Conservation (phyloP, 805 yeast species). For the Ogataea parapolymorpha region DNA sequence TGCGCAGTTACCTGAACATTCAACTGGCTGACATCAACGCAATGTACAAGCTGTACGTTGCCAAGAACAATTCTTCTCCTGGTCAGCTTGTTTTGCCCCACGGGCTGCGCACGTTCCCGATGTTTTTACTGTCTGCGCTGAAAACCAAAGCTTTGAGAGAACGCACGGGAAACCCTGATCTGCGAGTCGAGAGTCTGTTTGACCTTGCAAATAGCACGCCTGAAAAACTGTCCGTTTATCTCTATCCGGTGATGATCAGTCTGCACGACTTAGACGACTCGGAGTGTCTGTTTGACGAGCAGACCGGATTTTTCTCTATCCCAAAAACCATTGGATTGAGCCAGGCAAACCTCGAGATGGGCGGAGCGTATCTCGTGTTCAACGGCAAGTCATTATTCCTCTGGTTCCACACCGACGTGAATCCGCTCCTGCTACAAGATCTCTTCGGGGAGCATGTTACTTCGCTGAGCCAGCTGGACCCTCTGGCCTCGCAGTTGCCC, state of each 20-base stretch:
- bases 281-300: slow-evolving; percentile 51
- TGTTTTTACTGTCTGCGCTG: slow-evolving; percentile 62
- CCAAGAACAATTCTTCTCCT: slow-evolving; percentile 42
- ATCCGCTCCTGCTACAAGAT: slow-evolving; percentile 65
- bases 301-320: slow-evolving; percentile 40
- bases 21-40: slow-evolving; percentile 56
- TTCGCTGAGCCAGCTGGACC: slow-evolving; percentile 43
- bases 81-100: slow-evolving; percentile 80
- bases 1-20: slow-evolving; percentile 29
- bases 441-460: slow-evolving; percentile 60
- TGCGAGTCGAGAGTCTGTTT: slow-evolving; percentile 54
- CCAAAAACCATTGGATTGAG: slow-evolving; percentile 51
- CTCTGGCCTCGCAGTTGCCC: slow-evolving; percentile 61
- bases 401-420: slow-evolving; percentile 69
- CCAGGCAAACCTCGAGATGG: slow-evolving; percentile 42
- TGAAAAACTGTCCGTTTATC: slow-evolving; percentile 53
- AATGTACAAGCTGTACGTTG: slow-evolving; percentile 50
- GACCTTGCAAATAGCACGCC: slow-evolving; percentile 52
- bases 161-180: slow-evolving; percentile 54
- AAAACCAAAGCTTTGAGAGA: slow-evolving; percentile 64
- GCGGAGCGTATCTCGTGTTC: slow-evolving; percentile 77
- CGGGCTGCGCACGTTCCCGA: slow-evolving; percentile 67
- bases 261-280: slow-evolving; percentile 59
- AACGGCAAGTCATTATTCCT: slow-evolving; percentile 59
- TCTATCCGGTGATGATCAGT: slow-evolving; percentile 80